Conservation (phyloP, 805 yeast genomes). For the Candida ovalis region DNA sequence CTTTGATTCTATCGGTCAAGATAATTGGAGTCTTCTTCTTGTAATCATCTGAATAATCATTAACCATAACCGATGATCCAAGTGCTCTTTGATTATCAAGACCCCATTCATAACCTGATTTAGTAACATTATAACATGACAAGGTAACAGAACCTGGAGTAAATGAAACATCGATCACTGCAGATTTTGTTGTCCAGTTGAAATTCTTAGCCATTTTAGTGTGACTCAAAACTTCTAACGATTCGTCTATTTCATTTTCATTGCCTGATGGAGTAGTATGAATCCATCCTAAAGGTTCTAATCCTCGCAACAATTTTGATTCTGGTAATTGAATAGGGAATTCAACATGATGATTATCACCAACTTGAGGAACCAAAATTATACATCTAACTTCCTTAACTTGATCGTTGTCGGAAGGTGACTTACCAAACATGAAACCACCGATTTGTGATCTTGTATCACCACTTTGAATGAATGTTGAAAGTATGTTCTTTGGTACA, state of each 20-base stretch:
- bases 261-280: constrained; percentile 77
- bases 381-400: constrained; percentile 76
- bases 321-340: constrained; percentile 48
- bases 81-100: constrained; percentile 49
- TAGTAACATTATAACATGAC: constrained; percentile 56
- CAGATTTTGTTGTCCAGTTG: constrained; percentile 40
- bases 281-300: constrained; percentile 90
- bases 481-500: constrained; percentile 76
- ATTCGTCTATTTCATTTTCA: constrained; percentile 47
- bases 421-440: constrained; percentile 74
- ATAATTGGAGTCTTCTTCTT: constrained; percentile 64
- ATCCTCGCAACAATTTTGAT: constrained; percentile 41
- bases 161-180: constrained; percentile 64
- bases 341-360: constrained; percentile 61
- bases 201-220: constrained; percentile 36
- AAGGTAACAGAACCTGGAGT: constrained; percentile 84
- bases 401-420: constrained; percentile 66
- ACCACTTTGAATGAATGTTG: constrained; percentile 72
- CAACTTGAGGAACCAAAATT: constrained; percentile 85
- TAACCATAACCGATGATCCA: constrained; percentile 59
- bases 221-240: constrained; percentile 67
- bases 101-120: constrained; percentile 82
- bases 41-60: constrained; percentile 61
- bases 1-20: constrained; percentile 70
- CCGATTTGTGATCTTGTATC: constrained; percentile 82